phyloP scores from a whole-genome alignment of 1,284 basidiomycete species.

The Moesziomyces parantarcticus region DNA sequence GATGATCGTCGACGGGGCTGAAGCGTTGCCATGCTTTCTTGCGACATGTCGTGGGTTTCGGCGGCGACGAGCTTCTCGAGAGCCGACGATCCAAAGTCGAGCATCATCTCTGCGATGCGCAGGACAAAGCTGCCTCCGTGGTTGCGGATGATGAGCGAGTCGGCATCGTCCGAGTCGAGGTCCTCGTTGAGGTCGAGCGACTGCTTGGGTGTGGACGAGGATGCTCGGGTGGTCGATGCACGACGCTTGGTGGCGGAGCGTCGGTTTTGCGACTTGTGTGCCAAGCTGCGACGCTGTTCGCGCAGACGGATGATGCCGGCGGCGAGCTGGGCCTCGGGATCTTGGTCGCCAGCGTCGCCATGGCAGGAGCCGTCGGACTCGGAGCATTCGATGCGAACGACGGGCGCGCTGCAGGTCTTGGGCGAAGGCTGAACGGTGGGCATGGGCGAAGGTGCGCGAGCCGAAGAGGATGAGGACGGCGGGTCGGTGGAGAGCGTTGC shows the following conservation, averaged over 20 bases:
- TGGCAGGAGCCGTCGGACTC: slow-evolving; percentile 60
- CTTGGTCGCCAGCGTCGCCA: slow-evolving; percentile 56
- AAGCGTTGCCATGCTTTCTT: neutral
- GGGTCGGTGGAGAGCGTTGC: slow-evolving; percentile 7
- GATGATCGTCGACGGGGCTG: slow-evolving; percentile 29
- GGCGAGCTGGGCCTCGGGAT: slow-evolving; percentile 59
- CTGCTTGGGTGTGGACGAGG: slow-evolving; percentile 2
- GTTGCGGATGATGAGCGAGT: slow-evolving; percentile 25
- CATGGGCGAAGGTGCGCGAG: slow-evolving; percentile 12
- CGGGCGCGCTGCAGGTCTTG: slow-evolving; percentile 20
- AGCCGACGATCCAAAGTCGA: slow-evolving; percentile 41
- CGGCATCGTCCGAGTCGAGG: slow-evolving; percentile 32
- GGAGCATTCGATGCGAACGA: slow-evolving; percentile 42
- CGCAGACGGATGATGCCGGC: slow-evolving; percentile 46
- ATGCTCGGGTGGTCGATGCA: neutral
- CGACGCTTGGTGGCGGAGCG: slow-evolving; percentile 20
- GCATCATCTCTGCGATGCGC: slow-evolving; percentile 39
- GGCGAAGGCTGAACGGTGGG: slow-evolving; percentile 14
- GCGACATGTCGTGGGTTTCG: slow-evolving; percentile 3
- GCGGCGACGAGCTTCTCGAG: slow-evolving; percentile 28
- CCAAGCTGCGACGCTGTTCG: slow-evolving; percentile 22
- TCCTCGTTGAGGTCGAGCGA: slow-evolving; percentile 9
- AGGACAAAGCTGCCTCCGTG: slow-evolving; percentile 37
- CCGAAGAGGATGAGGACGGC: neutral
- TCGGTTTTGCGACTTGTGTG: slow-evolving; percentile 7